These are phyloP conservation scores for Cutaneotrichosporon mucoides DNA, from an alignment of 1,284 basidiomycete genomes.

Conservation along the genomic window DNA sequence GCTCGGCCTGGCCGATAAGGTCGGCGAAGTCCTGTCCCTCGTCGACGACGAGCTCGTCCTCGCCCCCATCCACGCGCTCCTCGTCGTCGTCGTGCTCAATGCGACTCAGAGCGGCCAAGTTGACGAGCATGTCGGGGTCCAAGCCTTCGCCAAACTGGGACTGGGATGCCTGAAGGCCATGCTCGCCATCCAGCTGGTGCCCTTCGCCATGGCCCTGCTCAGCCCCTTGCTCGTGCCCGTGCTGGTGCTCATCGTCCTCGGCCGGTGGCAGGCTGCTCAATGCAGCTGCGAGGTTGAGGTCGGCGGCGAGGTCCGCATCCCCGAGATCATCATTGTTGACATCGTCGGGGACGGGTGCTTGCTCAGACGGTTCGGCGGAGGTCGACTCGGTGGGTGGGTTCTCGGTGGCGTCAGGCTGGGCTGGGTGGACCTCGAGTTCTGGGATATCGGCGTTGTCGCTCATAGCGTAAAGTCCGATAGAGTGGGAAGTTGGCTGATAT, in stretches of 20 bases:
- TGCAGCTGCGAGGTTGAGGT: constrained; percentile 15
- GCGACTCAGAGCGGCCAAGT: constrained; percentile 40
- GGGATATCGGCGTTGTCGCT: constrained; percentile 32
- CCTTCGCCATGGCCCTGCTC: constrained; percentile 1
- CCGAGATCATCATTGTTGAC: not conserved
- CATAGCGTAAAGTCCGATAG: constrained; percentile 33
- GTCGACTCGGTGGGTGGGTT: not conserved
- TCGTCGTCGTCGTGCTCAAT: constrained; percentile 14
- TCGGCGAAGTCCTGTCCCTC: constrained; percentile 12
- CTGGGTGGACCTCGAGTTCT: constrained; percentile 27
- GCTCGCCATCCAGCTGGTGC: not conserved
- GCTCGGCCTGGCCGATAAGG: constrained; percentile 16
- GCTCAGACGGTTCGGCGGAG: not conserved
- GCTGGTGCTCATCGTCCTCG: constrained; percentile 6
- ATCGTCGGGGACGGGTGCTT: not conserved
- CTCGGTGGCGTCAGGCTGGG: not conserved
- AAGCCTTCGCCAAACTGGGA: constrained; percentile 12
- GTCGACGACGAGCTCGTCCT: constrained; percentile 6
- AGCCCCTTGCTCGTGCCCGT: not conserved
- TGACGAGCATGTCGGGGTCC: constrained; percentile 42
- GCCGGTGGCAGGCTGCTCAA: constrained; percentile 11
- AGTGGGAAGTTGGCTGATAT: not conserved
- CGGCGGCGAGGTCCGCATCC: not conserved
- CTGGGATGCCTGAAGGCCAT: no score
- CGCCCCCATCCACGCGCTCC: constrained; percentile 4